A percentile compares a stretch with the other conserved stretches of the same genome.
Evolutionary conservation across 306 rosid species (phyloP).

Genomic region (Prunus mira): DNA sequence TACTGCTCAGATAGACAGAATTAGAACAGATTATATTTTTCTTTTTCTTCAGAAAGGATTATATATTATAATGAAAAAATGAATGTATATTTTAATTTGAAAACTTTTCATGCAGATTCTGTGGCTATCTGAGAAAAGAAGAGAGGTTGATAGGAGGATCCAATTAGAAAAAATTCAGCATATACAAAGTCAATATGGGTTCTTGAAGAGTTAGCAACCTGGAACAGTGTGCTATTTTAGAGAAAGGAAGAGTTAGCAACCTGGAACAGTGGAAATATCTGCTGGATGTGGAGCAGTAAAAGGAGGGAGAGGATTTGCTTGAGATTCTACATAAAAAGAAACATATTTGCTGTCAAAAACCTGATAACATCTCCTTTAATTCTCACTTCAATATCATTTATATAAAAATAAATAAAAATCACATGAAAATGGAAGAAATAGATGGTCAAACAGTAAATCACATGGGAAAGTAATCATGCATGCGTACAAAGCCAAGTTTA

Average conservation of each 20-base stretch:
- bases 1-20: not conserved
- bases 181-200: conserved; percentile 51
- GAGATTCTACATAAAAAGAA: too few relatives aligned
- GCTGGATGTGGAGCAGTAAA: too few relatives aligned
- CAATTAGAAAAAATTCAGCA: conserved; percentile 43
- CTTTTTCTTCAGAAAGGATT: not conserved
- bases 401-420: not conserved
- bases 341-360: not conserved
- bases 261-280: too few relatives aligned
- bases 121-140: conserved; percentile 29
- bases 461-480: not conserved
- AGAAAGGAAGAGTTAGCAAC: too few relatives aligned
- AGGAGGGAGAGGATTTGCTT: too few relatives aligned
- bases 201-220: conserved; percentile 31
- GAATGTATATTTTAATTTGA: not conserved
- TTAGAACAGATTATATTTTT: too few relatives aligned
- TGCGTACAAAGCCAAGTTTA: not conserved
- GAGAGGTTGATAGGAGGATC: conserved; percentile 48
- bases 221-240: not conserved
- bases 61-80: too few relatives aligned
- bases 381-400: not conserved
- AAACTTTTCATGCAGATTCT: conserved; percentile 58
- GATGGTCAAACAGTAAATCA: not conserved
- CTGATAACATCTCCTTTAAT: not conserved
- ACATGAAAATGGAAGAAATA: not conserved